A percentile compares a stretch with the other conserved stretches of the same genome.
These are phyloP conservation scores for Phytophthora sp. DNA, from an alignment of 352 stramenopile genomes.

Conservation along the genomic window DNA sequence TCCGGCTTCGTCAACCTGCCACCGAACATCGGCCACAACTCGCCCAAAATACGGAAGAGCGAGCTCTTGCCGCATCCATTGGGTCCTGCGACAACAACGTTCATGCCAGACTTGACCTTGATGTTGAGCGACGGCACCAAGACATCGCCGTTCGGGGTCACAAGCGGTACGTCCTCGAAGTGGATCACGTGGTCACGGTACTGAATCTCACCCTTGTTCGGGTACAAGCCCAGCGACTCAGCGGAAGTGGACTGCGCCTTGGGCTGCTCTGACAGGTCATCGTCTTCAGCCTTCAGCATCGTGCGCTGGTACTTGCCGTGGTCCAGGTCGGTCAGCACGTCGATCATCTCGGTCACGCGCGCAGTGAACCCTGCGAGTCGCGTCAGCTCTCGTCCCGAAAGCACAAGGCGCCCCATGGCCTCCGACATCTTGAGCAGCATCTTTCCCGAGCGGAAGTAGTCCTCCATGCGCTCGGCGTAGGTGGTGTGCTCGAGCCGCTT, in stretches of 20 bases:
- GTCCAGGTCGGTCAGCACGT: constrained; percentile 73
- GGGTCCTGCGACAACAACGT: constrained; percentile 84
- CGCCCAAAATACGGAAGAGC: constrained; percentile 88
- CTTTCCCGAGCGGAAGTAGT: constrained; percentile 87
- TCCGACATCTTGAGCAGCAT: constrained; percentile 89
- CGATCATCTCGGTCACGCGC: constrained; percentile 82
- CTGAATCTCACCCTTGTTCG: constrained; percentile 62
- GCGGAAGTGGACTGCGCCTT: constrained; percentile 42
- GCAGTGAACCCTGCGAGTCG: constrained; percentile 81
- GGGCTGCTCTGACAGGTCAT: constrained; percentile 26
- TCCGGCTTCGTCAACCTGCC: constrained; percentile 79
- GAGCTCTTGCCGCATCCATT: constrained; percentile 91
- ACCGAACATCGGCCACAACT: constrained; percentile 88
- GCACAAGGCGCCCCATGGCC: constrained; percentile 84
- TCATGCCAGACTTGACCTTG: constrained; percentile 89
- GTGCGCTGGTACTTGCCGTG: constrained; percentile 73
- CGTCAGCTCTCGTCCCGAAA: constrained; percentile 86
- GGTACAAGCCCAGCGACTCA: constrained; percentile 56
- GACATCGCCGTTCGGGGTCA: constrained; percentile 90
- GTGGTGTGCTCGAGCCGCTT: constrained; percentile 58
- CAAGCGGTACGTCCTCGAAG: constrained; percentile 88
- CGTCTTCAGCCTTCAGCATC: constrained; percentile 63
- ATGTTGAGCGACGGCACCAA: constrained; percentile 81
- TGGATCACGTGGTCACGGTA: constrained; percentile 83
- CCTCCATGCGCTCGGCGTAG: constrained; percentile 83